Conservation (phyloP, 2,329 filamentous ascomycete genomes). For the Fusarium sp. region DNA sequence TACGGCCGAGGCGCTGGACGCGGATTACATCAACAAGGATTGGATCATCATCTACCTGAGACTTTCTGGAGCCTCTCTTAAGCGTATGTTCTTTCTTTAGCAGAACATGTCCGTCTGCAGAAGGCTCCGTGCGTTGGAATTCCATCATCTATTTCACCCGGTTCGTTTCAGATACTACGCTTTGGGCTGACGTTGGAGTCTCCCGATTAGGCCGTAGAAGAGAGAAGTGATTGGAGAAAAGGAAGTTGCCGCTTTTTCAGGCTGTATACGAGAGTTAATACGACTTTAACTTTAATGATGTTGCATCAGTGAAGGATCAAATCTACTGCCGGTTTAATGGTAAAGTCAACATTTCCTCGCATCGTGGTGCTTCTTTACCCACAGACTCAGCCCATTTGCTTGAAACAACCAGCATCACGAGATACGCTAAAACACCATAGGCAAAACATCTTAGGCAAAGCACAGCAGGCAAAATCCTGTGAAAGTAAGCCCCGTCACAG, state of each 20-base stretch:
- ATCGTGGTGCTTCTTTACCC: background rate
- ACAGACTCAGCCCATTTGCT: background rate
- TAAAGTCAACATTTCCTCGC: background rate
- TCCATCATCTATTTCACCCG: constrained; percentile 18
- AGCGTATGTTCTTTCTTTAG: constrained; percentile 1
- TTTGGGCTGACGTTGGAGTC: constrained; percentile 1
- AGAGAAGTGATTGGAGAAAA: background rate
- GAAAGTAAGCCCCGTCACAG: background rate
- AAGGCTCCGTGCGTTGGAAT: background rate
- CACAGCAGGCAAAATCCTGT: background rate
- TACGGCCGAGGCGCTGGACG: background rate
- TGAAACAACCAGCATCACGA: constrained; percentile 11
- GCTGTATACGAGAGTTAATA: background rate
- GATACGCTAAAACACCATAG: background rate
- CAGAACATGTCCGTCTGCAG: background rate
- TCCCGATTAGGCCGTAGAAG: background rate
- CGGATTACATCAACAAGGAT: background rate
- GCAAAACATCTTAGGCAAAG: background rate
- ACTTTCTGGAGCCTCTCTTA: background rate
- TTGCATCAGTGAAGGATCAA: background rate
- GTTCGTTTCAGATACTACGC: constrained; percentile 16
- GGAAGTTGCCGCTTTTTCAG: background rate
- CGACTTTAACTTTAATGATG: background rate
- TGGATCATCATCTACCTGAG: constrained; percentile 10
- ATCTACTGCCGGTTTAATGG: background rate